Conservation (phyloP, 2,329 filamentous ascomycete species). For the Aspergillus sp. region DNA sequence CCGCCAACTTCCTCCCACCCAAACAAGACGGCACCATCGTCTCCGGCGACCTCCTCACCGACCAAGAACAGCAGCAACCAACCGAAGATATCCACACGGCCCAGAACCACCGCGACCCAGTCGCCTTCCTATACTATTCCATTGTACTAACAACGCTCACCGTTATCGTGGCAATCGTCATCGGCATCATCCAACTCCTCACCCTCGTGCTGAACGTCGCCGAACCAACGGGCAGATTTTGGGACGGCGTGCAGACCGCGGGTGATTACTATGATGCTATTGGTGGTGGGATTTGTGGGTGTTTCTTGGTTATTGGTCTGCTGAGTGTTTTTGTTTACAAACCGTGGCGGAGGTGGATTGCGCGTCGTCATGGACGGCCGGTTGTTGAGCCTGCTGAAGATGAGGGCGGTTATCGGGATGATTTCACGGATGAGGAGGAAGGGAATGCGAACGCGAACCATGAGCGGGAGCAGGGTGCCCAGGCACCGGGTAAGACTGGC, state of each 20-base stretch:
- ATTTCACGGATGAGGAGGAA: slow-evolving; percentile 1
- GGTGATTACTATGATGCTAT: slow-evolving; percentile 81
- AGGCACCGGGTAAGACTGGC: slow-evolving; percentile 6
- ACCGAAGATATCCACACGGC: background rate
- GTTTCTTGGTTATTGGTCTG: slow-evolving; percentile 71
- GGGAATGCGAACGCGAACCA: background rate
- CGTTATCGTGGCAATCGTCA: slow-evolving; percentile 74
- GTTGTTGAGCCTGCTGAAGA: slow-evolving; percentile 5
- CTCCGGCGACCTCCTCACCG: slow-evolving; percentile 9
- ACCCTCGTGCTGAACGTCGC: slow-evolving; percentile 71
- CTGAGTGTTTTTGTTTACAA: slow-evolving; percentile 68
- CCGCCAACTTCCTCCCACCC: slow-evolving; percentile 32
- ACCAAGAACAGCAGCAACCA: slow-evolving; percentile 15
- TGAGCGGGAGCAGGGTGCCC: background rate
- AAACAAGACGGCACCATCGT: slow-evolving; percentile 17
- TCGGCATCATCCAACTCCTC: slow-evolving; percentile 77
- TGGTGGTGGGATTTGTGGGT: slow-evolving; percentile 76
- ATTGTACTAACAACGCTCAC: slow-evolving; percentile 79
- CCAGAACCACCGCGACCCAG: slow-evolving; percentile 60
- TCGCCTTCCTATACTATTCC: slow-evolving; percentile 93
- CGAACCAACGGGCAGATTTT: slow-evolving; percentile 69
- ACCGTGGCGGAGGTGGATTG: slow-evolving; percentile 65
- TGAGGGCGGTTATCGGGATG: slow-evolving; percentile 19
- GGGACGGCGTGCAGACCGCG: slow-evolving; percentile 73
- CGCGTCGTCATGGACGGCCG: slow-evolving; percentile 24